A percentile compares a stretch with the other conserved stretches of the same genome.
phyloP scores from a whole-genome alignment of 495 filamentous ascomycete genomes.

The Alectoria sarmentosa region DNA sequence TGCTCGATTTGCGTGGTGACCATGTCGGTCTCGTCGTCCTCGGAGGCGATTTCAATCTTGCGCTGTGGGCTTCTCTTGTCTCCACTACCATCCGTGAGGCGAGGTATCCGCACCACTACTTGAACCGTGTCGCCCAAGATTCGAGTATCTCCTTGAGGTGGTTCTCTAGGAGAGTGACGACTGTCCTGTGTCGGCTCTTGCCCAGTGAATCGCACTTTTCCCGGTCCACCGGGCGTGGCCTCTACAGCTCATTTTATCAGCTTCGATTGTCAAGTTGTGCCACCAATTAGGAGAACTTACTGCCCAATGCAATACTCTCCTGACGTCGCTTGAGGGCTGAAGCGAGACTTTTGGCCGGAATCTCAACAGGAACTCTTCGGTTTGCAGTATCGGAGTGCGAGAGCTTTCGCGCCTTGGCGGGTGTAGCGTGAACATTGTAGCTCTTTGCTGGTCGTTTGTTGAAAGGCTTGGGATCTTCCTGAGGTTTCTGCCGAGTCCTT shows the following conservation, averaged over 20 bases:
- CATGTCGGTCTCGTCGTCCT: background rate
- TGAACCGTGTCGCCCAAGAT: background rate
- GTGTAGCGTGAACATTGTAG: background rate
- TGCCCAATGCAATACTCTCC: background rate
- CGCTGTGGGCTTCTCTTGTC: background rate
- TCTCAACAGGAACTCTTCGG: background rate
- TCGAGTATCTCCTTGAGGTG: background rate
- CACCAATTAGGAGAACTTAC: background rate
- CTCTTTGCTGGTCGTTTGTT: background rate
- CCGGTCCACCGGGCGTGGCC: background rate
- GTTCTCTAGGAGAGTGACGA: background rate
- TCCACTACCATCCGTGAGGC: background rate
- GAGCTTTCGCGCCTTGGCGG: constrained; percentile 3
- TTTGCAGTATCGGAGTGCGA: background rate
- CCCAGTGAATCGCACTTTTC: background rate
- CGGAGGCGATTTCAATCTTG: background rate
- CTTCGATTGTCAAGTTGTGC: background rate
- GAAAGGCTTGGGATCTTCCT: background rate
- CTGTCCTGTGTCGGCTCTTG: background rate
- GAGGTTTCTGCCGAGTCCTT: background rate
- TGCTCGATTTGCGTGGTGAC: background rate
- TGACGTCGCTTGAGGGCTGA: constrained; percentile 1
- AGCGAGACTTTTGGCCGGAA: background rate
- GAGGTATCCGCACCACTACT: background rate
- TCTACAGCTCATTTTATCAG: background rate